Evolutionary conservation across 148 eudicot species (phyloP), one percentile per base, ranked within the genome.

Genomic region (Oxyria digyna): DNA sequence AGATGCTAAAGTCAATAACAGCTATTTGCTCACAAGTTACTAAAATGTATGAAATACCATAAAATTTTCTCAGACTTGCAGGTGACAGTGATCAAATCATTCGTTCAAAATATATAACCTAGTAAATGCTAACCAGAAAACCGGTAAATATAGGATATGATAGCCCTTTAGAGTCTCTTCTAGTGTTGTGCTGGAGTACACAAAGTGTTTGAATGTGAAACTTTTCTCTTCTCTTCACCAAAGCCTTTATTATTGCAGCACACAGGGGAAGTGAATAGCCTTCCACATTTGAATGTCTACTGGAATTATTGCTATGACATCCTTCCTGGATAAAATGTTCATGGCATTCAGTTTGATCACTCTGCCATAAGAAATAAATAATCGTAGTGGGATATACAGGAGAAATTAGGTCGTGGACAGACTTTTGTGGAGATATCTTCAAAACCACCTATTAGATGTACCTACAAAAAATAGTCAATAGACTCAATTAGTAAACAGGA

Each of bases 381-480:
- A 50, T 23, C 59, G 69, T 24, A 38, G 12, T 49, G 5, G 71
- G 68, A 69, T 72, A 74, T 37, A 45, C 74, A 74, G 71, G 42
- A 70, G 35, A 72, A 27, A 77, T 41, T 57, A 84, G 69, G 76
- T 77, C 23, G 62, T 71, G 40, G 50, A 71, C 86, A 74, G 54
- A 91, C 94, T 75, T 85, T 74, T 73, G 85, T 70, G 37, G 83
- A 43, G 57, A 73, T 55, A 72, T 94, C 99, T 38, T 86, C 85
- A 71, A 86, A 94, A 31, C 91, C 91, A 43, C 99, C 99, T 43
- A 94, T 49, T 20, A 94, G 81, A 87, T 94, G 97, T 70, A 94
- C 98, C 96, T 92, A 84, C 82, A 85, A 59, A 43, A n/a, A 40
- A 50, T 38, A 29, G 3, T 29, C 29, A 5, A 59, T 27, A 55